Evolutionary conservation across 2,329 filamentous ascomycete species (phyloP).

Genomic region (Sordariomycetes sp.): DNA sequence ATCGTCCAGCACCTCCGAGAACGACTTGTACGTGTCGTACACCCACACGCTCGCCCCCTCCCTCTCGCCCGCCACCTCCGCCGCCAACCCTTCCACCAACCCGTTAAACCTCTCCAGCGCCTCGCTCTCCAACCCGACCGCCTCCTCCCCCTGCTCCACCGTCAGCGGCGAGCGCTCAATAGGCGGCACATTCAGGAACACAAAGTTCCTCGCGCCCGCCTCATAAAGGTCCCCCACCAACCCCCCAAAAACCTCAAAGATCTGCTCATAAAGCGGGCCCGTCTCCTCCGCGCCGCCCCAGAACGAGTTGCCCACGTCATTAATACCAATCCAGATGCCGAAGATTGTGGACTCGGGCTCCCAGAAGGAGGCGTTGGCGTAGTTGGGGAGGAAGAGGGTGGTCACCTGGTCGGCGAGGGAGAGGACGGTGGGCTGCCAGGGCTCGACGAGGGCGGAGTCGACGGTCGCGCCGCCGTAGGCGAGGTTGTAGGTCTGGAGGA

Average conservation of each 20-base stretch:
- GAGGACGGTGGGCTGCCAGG: conserved; percentile 34
- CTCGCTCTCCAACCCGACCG: conserved; percentile 22
- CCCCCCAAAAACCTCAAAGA: conserved; percentile 30
- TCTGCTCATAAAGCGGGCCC: conserved; percentile 21
- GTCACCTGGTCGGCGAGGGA: conserved; percentile 39
- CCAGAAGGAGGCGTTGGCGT: conserved; percentile 26
- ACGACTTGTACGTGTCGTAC: conserved; percentile 42
- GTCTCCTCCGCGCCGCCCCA: conserved; percentile 18
- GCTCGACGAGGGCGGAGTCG: conserved; percentile 37
- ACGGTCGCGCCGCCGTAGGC: conserved; percentile 44
- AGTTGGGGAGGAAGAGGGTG: conserved; percentile 10
- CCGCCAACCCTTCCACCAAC: conserved; percentile 27
- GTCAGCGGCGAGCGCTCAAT: conserved; percentile 42
- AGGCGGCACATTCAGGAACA: conserved; percentile 48
- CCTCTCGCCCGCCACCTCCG: conserved; percentile 22
- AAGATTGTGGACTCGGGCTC: conserved; percentile 28
- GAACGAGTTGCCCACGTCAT: conserved; percentile 41
- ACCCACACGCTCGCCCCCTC: conserved; percentile 35
- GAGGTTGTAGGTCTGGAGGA: conserved; percentile 39
- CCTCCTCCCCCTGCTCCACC: conserved; percentile 21
- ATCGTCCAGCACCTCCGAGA: conserved; percentile 38
- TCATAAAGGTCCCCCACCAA: conserved; percentile 35
- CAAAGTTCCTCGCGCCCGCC: conserved; percentile 45
- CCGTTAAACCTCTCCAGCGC: conserved; percentile 42
- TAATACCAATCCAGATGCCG: conserved; percentile 43